Evolutionary conservation across 2,329 filamentous ascomycete species (phyloP).

Genomic region (Botryosphaeria dothidea): DNA sequence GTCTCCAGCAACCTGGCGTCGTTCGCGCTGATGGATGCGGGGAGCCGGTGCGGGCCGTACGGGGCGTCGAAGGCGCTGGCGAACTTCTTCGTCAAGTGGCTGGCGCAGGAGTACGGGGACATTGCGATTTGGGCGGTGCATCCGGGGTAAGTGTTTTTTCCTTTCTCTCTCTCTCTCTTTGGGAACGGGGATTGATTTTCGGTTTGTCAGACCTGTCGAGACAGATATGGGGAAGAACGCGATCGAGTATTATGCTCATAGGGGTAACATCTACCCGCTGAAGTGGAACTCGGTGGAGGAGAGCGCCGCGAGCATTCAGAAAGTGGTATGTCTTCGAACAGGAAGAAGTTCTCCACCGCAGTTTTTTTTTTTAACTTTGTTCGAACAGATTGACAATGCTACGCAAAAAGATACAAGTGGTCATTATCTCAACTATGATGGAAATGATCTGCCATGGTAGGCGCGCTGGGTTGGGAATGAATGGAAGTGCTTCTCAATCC

Average conservation of each 20-base stretch:
- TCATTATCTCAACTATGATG: not conserved
- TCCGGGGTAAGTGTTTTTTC: conserved; percentile 23
- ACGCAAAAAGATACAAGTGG: not conserved
- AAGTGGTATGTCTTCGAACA: not conserved
- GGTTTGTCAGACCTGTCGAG: not conserved
- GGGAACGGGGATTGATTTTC: too few relatives aligned
- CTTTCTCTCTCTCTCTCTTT: too few relatives aligned
- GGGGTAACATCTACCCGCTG: too few relatives aligned
- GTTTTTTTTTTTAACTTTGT: not conserved
- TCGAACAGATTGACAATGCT: not conserved
- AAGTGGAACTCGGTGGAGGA: too few relatives aligned
- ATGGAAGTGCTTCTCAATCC: too few relatives aligned
- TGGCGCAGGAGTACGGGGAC: conserved; percentile 24
- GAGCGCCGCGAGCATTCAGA: not conserved
- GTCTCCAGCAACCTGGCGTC: conserved; percentile 23
- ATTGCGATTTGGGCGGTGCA: conserved; percentile 22
- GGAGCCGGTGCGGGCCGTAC: conserved; percentile 20
- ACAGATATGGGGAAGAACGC: not conserved
- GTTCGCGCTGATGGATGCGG: conserved; percentile 21
- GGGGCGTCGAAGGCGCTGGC: conserved; percentile 26
- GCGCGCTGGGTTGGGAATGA: not conserved
- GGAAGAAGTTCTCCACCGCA: not conserved
- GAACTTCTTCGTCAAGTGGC: conserved; percentile 25
- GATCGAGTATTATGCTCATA: not conserved
- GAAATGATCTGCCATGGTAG: not conserved